Evolutionary conservation across 441 rosid genomes (phyloP).

Genomic region (Macaranga tanarius): DNA sequence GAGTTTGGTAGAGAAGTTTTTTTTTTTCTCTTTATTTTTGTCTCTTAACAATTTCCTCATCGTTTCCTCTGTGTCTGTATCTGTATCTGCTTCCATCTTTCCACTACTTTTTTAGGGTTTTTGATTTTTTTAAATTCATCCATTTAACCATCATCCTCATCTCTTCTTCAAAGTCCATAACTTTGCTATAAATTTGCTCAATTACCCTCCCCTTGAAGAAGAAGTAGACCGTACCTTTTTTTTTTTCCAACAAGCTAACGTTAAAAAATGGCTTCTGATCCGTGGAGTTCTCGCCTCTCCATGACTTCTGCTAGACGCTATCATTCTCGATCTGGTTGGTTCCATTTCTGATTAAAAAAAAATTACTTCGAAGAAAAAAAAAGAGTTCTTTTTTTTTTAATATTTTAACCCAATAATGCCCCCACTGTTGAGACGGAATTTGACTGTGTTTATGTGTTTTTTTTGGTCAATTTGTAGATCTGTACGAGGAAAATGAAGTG

Average conservation of each 20-base stretch:
- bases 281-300: slow-evolving; percentile 45
- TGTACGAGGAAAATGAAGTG: slow-evolving; percentile 51
- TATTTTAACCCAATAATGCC: slow-evolving; percentile 2
- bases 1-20: slow-evolving; percentile 27
- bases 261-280: slow-evolving; percentile 34
- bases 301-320: slow-evolving; percentile 43
- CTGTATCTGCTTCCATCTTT: not conserved
- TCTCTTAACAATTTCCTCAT: slow-evolving; percentile 21
- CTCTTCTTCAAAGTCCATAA: too few species aligned
- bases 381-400: too few species aligned
- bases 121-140: too few species aligned
- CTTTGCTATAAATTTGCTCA: not conserved
- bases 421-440: not conserved
- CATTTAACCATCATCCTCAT: not conserved
- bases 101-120: not conserved
- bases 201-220: not conserved
- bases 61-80: slow-evolving; percentile 6
- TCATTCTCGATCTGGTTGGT: slow-evolving; percentile 48
- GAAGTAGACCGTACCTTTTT: too few species aligned
- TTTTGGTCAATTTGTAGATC: slow-evolving; percentile 36
- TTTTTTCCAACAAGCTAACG: too few species aligned
- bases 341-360: not conserved
- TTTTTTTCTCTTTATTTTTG: slow-evolving; percentile 13
- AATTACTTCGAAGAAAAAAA: too few species aligned
- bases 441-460: slow-evolving; percentile 4